Conservation (phyloP, 2,329 filamentous ascomycete species). For the Talaromyces funiculosus region DNA sequence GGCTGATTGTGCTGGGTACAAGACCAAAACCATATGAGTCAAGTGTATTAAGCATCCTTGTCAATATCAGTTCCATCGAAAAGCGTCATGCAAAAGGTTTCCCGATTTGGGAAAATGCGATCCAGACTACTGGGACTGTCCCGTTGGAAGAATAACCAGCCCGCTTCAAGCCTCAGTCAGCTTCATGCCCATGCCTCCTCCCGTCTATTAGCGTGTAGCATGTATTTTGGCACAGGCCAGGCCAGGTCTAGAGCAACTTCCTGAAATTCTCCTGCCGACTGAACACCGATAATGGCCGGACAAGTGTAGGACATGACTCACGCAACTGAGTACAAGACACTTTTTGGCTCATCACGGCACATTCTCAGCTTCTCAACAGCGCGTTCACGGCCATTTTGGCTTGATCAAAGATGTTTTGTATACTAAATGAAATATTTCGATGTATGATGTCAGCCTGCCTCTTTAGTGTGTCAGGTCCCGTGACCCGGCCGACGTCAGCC, state of each 20-base stretch:
- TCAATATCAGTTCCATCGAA: neutral
- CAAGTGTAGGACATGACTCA: neutral
- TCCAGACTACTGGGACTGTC: neutral
- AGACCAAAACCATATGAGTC: too few species aligned
- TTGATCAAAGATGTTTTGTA: neutral
- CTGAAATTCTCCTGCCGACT: neutral
- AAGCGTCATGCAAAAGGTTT: neutral
- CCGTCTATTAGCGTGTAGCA: neutral
- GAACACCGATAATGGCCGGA: neutral
- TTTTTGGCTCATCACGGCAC: neutral
- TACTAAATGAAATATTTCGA: too few species aligned
- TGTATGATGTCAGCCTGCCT: slow-evolving; percentile 13
- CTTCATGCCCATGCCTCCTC: neutral
- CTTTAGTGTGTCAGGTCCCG: slow-evolving; percentile 2
- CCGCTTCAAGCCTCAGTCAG: neutral
- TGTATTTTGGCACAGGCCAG: neutral
- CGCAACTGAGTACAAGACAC: neutral
- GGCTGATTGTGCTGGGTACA: neutral
- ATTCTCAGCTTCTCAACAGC: too few species aligned
- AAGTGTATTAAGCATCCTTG: neutral
- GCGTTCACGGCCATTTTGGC: neutral
- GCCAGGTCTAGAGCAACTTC: neutral
- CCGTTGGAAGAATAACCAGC: neutral
- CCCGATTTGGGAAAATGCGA: neutral
- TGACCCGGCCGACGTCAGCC: neutral